A percentile compares a stretch with the other conserved stretches of the same genome.
Conservation (phyloP, 345 rosid genomes). For the Boechera stricta region DNA sequence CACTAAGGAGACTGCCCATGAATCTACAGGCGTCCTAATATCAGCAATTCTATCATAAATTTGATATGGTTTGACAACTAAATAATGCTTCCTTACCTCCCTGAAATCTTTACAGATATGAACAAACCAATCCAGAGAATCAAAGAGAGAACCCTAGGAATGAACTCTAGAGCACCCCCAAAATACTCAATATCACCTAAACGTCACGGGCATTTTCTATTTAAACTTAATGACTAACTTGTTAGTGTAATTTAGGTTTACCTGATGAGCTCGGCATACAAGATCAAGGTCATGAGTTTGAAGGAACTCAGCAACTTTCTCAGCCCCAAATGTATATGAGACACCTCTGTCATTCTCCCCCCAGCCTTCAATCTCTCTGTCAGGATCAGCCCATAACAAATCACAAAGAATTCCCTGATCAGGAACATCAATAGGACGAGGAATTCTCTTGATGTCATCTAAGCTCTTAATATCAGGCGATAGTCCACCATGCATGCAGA, state of each 20-base stretch:
- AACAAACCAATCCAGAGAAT: neutral
- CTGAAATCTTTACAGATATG: neutral
- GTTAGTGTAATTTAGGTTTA: constrained; percentile 14
- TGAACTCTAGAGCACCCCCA: neutral
- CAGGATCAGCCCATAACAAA: constrained; percentile 91
- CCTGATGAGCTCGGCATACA: constrained; percentile 90
- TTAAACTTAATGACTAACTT: neutral
- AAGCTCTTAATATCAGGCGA: constrained; percentile 73
- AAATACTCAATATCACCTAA: neutral
- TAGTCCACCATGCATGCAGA: constrained; percentile 92
- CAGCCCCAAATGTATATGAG: constrained; percentile 68
- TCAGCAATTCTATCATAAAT: no score
- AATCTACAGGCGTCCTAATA: neutral
- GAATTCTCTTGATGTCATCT: constrained; percentile 69
- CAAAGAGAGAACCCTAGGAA: neutral
- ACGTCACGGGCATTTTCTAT: neutral
- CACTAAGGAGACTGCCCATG: constrained; percentile 2
- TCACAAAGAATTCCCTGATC: constrained; percentile 87
- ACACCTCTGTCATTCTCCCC: constrained; percentile 92
- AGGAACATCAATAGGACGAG: constrained; percentile 77
- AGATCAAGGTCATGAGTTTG: constrained; percentile 78
- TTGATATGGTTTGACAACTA: neutral
- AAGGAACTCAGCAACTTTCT: constrained; percentile 74
- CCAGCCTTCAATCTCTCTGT: constrained; percentile 75
- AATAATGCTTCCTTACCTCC: neutral